These are phyloP conservation scores for Rhodotorula toruloides DNA, from an alignment of 768 basidiomycete genomes.

Conservation along the genomic window DNA sequence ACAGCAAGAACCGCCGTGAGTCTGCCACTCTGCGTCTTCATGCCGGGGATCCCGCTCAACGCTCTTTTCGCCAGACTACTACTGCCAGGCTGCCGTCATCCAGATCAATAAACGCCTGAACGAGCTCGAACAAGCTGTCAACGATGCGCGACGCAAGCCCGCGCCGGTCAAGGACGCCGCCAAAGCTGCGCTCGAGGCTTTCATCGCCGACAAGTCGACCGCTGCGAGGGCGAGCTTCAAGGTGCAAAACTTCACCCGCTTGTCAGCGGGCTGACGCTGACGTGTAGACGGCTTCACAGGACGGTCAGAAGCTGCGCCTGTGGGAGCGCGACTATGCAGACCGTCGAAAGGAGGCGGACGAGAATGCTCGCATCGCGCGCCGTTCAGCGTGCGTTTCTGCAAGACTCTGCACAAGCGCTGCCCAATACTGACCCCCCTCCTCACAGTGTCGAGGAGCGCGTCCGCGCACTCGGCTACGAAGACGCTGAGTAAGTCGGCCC, in stretches of 20 bases:
- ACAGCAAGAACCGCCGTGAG: neutral
- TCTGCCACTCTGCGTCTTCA: no score
- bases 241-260: neutral
- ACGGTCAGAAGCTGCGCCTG: neutral
- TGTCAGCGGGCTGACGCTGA: no score
- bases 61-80: neutral
- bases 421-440: accelerated
- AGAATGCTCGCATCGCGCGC: neutral
- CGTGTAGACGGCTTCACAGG: neutral
- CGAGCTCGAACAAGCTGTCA: neutral
- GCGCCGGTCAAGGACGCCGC: neutral
- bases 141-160: no score
- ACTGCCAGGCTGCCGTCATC: neutral
- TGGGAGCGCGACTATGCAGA: neutral
- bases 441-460: neutral
- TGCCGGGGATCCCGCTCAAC: no score
- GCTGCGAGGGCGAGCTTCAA: neutral
- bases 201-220: neutral
- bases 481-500: neutral
- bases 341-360: neutral
- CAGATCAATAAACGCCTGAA: neutral
- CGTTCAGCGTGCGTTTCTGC: neutral
- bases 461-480: neutral
- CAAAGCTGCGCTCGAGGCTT: neutral
- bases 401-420: neutral